A percentile compares a stretch with the other conserved stretches of the same genome.
Conservation (phyloP, 345 rosid genomes). For the sweet orange (Citrus sinensis) region DVS_A1.0 CM039163.1:42264001-42264500, state of each 20-base stretch:
- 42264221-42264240: neutral
- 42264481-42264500: neutral
- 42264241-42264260: neutral
- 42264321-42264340: conserved; percentile 5
- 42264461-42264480: neutral
- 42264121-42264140: conserved; percentile 97
- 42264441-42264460: neutral
- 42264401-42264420: conserved; percentile 99
- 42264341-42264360: conserved; percentile 96
- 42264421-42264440: conserved; percentile 76
- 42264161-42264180: conserved; percentile 98
- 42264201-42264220: neutral
- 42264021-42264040: neutral
- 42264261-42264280: neutral
- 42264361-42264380: conserved; percentile 94
- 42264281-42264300: neutral
- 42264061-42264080: neutral
- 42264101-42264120: conserved; percentile 68
- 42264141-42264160: conserved; percentile 98
- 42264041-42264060: neutral
- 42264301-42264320: neutral
- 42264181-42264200: conserved; percentile 14
- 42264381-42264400: conserved; percentile 85
- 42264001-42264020: neutral
- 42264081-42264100: neutral